Evolutionary conservation across 495 filamentous ascomycete species (phyloP), one percentile per base, ranked within the genome.

Genomic region (Xylaria curta): DNA sequence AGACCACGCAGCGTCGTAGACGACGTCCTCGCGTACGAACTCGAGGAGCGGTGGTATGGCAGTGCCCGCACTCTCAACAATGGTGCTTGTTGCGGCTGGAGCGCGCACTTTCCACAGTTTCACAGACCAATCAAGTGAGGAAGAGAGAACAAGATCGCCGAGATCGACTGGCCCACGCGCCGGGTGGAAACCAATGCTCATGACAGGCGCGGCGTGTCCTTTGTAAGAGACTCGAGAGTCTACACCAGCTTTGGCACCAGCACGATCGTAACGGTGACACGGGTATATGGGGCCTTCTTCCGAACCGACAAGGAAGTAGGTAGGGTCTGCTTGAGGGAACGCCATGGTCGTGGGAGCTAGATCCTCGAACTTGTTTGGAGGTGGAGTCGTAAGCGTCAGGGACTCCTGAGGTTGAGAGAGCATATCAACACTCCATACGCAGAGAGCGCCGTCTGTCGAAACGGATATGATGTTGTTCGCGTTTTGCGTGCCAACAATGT

Each of bases 371-470:
- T 97, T 97, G 66, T 92, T 89, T 3, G 94, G 94, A 24, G 90
- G 89, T n/a, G 96, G 97, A 1, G 92, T 91, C 28, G 87, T 89
- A 26, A 99, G 88, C 66, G 95, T 92, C 46, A 99, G 88, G 53
- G 91, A 90, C 82, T 99, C 97, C 81, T 97, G 94, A 0, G 97
- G 97, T 76, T 97, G 91, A 1, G 94, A 91, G 44, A 99, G 90
- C 94, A 98, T 98, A 82, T 98, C 97, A 13, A 97, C 91, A 21
- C 91, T 93, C 97, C 97, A 99, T 58, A 93, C 92, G 81, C 97
- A 98, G 72, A 98, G 93, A 44, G 95, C 93, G 69, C 97, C 97
- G 76, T 99, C 97, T 0, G 97, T 99, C 4, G 94, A 97, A 78
- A 91, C 92, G 24, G 94, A 97, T 68, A 99, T 90, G 79, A 99